Conservation (phyloP, 73 alveolate species). For the Loxodes magnus region DNA sequence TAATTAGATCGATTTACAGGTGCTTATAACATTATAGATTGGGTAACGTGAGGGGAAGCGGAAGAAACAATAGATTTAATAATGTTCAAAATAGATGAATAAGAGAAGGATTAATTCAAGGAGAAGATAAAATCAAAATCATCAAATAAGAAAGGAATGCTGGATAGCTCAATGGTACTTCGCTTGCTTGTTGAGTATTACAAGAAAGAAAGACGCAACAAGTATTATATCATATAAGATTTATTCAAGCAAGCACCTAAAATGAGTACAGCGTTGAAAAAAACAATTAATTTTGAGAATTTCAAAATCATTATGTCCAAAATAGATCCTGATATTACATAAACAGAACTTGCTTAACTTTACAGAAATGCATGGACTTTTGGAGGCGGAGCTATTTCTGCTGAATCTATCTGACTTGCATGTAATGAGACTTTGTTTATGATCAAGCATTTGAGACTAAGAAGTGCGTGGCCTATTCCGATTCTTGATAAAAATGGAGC, state of each 20-base stretch:
- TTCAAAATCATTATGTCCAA: neutral
- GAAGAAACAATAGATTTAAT: conserved; percentile 3
- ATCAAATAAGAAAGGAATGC: neutral
- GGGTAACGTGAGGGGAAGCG: conserved; percentile 17
- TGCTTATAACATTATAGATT: conserved; percentile 14
- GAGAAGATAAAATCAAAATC: neutral
- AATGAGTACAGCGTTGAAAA: neutral
- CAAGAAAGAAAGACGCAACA: conserved; percentile 18
- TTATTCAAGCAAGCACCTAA: neutral
- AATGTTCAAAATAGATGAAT: conserved; percentile 2
- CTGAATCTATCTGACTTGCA: neutral
- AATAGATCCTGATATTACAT: neutral
- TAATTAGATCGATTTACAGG: conserved; percentile 11
- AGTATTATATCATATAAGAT: conserved; percentile 7
- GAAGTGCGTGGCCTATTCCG: neutral
- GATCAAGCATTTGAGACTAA: neutral
- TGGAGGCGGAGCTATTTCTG: neutral
- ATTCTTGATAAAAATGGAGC: neutral
- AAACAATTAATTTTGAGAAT: neutral
- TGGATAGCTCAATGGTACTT: conserved; percentile 28
- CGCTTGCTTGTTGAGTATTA: conserved; percentile 30
- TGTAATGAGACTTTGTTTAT: neutral
- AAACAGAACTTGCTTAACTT: neutral
- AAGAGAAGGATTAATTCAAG: neutral
- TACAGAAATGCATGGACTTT: neutral